Conservation (phyloP, 768 basidiomycete species). For the Chalciporus chontae region DNA sequence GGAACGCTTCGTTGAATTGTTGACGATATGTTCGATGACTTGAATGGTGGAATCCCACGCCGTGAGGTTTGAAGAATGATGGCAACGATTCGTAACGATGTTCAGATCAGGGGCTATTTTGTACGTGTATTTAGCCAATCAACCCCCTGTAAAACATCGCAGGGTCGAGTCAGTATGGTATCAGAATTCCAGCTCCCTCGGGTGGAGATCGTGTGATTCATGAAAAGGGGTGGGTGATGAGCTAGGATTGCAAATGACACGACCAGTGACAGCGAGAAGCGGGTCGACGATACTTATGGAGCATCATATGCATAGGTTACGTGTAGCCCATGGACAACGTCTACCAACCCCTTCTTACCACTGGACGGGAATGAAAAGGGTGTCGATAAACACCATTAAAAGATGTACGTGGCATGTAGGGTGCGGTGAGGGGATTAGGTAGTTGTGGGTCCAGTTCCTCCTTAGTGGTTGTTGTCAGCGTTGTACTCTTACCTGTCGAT, state of each 20-base stretch:
- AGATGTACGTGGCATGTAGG: background rate
- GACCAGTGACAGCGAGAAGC: background rate
- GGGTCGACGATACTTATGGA: background rate
- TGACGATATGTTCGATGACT: background rate
- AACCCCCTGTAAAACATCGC: background rate
- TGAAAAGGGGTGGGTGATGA: background rate
- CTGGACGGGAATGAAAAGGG: background rate
- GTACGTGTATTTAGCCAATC: slow-evolving; percentile 8
- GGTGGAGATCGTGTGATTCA: too few relatives aligned
- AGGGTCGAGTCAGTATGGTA: too few relatives aligned
- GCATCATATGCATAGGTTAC: background rate
- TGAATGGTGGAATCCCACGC: background rate
- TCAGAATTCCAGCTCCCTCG: too few relatives aligned
- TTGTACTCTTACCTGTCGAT: background rate
- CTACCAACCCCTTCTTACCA: background rate
- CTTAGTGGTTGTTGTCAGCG: background rate
- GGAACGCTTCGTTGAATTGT: background rate
- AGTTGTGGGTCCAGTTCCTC: background rate
- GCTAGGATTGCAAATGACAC: background rate
- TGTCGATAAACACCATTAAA: background rate
- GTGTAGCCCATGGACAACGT: background rate
- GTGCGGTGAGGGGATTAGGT: background rate
- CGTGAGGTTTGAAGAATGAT: background rate
- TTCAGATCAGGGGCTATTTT: background rate
- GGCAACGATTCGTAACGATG: too few relatives aligned